phyloP scores from a whole-genome alignment of 345 rosid genomes.

The Cardamine resedifolia region DNA sequence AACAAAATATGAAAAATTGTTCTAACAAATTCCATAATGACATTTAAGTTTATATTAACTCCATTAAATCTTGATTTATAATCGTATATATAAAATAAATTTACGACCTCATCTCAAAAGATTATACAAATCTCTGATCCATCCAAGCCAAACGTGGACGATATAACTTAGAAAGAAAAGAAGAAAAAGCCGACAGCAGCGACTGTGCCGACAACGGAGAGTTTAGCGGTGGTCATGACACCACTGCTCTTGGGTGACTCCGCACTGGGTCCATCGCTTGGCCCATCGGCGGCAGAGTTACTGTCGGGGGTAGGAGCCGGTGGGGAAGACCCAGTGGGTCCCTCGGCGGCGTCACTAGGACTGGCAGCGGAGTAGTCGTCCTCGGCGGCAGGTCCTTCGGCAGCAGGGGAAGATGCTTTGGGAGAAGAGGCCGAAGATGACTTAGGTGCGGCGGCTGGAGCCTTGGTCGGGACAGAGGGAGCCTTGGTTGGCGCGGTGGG shows the following conservation, averaged over 20 bases:
- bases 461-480: slow-evolving; percentile 31
- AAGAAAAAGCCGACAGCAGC: slow-evolving; percentile 1
- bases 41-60: slow-evolving; percentile 13
- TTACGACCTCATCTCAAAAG: slow-evolving; percentile 1
- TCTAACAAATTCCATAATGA: slow-evolving; percentile 17
- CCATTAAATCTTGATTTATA: slow-evolving; percentile 34
- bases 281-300: background rate
- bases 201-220: background rate
- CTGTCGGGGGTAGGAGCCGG: slow-evolving; percentile 35
- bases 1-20: slow-evolving; percentile 22
- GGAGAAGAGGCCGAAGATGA: slow-evolving; percentile 27
- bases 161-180: slow-evolving; percentile 27
- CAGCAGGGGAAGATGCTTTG: slow-evolving; percentile 27
- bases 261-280: slow-evolving; percentile 18
- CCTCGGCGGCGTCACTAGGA: slow-evolving; percentile 20
- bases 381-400: slow-evolving; percentile 25
- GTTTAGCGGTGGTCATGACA: slow-evolving; percentile 10
- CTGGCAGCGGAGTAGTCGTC: slow-evolving; percentile 33
- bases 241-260: slow-evolving; percentile 12
- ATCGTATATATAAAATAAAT: background rate
- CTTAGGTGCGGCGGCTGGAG: slow-evolving; percentile 21
- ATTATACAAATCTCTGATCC: background rate
- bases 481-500: slow-evolving; percentile 20
- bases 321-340: background rate
- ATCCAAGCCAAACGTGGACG: slow-evolving; percentile 1